Conservation (phyloP, 2,329 filamentous ascomycete genomes). For the Onygenales sp. region DNA sequence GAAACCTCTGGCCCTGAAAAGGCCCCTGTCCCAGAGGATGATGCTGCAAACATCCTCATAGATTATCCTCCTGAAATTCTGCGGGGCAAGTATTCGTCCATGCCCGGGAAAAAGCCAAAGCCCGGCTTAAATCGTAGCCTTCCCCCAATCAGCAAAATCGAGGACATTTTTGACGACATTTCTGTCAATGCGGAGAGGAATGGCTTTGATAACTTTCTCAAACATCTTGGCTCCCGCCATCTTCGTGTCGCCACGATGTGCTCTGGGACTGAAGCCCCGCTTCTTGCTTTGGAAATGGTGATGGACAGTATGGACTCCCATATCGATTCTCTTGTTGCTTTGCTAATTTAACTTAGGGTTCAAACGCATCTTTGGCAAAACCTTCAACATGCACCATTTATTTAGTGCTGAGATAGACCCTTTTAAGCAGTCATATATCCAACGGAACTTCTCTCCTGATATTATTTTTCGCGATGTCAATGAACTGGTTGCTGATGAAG, state of each 20-base stretch:
- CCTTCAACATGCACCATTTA: constrained; percentile 43
- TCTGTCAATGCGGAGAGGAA: constrained; percentile 26
- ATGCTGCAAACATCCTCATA: constrained; percentile 1
- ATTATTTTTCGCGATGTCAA: constrained; percentile 51
- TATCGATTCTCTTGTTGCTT: not conserved
- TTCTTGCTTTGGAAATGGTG: constrained; percentile 56
- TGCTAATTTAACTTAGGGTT: constrained; percentile 18
- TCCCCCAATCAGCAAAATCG: constrained; percentile 38
- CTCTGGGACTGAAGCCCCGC: constrained; percentile 66
- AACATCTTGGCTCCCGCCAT: constrained; percentile 25
- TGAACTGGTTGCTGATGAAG: constrained; percentile 42
- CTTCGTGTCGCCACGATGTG: constrained; percentile 62
- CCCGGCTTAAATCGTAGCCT: constrained; percentile 23
- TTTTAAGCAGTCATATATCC: constrained; percentile 56
- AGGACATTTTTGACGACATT: constrained; percentile 43
- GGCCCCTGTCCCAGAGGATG: not conserved
- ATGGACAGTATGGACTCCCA: constrained; percentile 29
- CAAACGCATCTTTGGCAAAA: constrained; percentile 20
- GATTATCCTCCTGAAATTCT: constrained; percentile 12
- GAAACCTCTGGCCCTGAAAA: not conserved
- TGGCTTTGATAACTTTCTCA: constrained; percentile 26
- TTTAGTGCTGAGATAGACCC: constrained; percentile 57
- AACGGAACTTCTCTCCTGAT: constrained; percentile 46
- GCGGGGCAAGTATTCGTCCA: constrained; percentile 9
- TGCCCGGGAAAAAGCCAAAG: constrained; percentile 11